Conservation (phyloP, 2,329 filamentous ascomycete species). For the Botrytis byssoidea region DNA sequence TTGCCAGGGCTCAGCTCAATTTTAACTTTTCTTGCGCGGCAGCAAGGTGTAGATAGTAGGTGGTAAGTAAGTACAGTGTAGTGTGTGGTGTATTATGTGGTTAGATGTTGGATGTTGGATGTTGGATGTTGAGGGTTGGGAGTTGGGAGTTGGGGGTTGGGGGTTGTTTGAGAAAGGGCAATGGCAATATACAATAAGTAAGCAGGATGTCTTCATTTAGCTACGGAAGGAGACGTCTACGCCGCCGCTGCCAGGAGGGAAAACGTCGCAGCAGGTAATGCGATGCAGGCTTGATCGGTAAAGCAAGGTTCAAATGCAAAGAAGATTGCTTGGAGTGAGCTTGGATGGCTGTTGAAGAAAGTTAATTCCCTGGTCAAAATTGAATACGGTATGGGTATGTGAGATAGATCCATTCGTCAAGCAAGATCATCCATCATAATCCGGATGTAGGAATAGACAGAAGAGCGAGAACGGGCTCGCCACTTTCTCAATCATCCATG, state of each 20-base stretch:
- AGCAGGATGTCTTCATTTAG: neutral
- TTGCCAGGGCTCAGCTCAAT: neutral
- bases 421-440: slow-evolving; percentile 6
- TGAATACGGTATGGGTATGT: neutral
- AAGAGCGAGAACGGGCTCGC: neutral
- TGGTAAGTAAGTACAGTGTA: neutral
- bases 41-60: neutral
- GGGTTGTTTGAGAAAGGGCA: neutral
- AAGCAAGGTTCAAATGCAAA: slow-evolving; percentile 19
- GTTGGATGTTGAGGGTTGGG: neutral
- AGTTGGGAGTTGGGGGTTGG: neutral
- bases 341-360: slow-evolving; percentile 6
- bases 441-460: neutral
- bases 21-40: slow-evolving; percentile 8
- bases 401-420: slow-evolving; percentile 8
- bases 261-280: slow-evolving; percentile 21
- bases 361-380: neutral
- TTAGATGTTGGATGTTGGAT: neutral
- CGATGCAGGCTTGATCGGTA: slow-evolving; percentile 20
- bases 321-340: slow-evolving; percentile 10
- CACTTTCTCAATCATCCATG: neutral
- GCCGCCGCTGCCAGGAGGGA: slow-evolving; percentile 16
- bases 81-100: neutral
- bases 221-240: neutral
- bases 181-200: neutral